Percentiles rank a stretch among this genome's conserved stretches.
These are phyloP conservation scores for Beauveria varroae DNA, from an alignment of 2,329 filamentous ascomycete genomes.

Conservation along the genomic window DNA sequence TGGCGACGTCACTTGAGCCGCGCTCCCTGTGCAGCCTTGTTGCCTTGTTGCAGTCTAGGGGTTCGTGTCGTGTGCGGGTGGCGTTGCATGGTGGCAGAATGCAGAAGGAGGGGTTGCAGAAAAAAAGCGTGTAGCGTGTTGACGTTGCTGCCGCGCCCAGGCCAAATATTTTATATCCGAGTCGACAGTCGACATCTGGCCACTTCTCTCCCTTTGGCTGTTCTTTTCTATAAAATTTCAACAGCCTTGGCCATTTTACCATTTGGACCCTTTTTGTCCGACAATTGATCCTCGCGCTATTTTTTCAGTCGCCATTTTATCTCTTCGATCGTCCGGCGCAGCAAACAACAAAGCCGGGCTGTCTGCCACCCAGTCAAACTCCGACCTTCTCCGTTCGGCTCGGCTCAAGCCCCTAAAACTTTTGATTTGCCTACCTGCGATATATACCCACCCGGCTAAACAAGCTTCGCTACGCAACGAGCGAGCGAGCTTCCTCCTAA, in stretches of 20 bases:
- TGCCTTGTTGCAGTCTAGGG: too few species aligned
- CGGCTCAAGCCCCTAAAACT: slow-evolving; percentile 1
- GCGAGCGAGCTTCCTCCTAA: background rate
- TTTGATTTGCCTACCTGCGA: background rate
- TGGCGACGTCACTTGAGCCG: slow-evolving; percentile 10
- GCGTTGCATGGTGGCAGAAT: background rate
- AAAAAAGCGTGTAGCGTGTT: background rate
- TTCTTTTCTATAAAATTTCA: background rate
- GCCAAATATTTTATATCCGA: background rate
- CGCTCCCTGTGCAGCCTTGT: background rate
- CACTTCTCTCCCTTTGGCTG: background rate
- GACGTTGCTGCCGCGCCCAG: background rate
- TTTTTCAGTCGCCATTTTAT: background rate
- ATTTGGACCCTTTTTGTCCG: background rate
- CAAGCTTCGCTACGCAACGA: background rate
- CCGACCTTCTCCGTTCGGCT: slow-evolving; percentile 12
- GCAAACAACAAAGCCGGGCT: background rate
- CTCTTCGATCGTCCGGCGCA: background rate
- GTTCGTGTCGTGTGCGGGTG: background rate
- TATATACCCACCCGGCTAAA: background rate
- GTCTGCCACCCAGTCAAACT: background rate
- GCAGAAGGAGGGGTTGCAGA: background rate
- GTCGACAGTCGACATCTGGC: background rate
- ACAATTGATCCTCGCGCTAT: background rate
- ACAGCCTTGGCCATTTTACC: too few species aligned